Percentiles rank a stretch among this genome's conserved stretches.
phyloP scores from a whole-genome alignment of 2,329 filamentous ascomycete species.

The Hirsutella rhossiliensis region DNA sequence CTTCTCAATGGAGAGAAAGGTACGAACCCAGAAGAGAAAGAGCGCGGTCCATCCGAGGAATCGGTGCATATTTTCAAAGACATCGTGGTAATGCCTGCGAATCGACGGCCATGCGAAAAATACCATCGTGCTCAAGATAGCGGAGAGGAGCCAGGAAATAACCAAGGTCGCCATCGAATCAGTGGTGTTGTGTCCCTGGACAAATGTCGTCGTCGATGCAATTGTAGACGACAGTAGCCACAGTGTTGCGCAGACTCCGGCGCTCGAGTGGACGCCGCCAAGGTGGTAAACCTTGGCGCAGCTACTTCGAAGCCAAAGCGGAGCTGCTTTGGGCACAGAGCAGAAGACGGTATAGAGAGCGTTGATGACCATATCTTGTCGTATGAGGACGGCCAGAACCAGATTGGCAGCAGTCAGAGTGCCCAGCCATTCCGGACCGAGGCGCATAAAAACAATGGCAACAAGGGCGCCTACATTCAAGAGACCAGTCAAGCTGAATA shows the following conservation, averaged over 20 bases:
- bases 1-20: conserved; percentile 40
- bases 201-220: conserved; percentile 22
- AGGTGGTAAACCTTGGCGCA: conserved; percentile 40
- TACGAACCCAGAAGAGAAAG: conserved; percentile 51
- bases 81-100: conserved; percentile 51
- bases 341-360: conserved; percentile 32
- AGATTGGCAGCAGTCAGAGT: conserved; percentile 37
- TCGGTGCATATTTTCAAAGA: conserved; percentile 60
- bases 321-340: conserved; percentile 31
- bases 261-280: conserved; percentile 37
- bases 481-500: conserved; percentile 41
- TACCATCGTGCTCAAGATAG: conserved; percentile 47
- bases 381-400: conserved; percentile 35
- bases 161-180: conserved; percentile 28
- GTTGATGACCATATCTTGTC: conserved; percentile 43
- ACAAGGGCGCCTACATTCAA: conserved; percentile 36
- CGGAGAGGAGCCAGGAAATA: conserved; percentile 45
- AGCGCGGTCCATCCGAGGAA: conserved; percentile 60
- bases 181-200: conserved; percentile 11
- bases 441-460: conserved; percentile 23
- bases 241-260: conserved; percentile 34
- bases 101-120: conserved; percentile 51
- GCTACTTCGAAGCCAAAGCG: conserved; percentile 33
- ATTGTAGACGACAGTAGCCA: conserved; percentile 35
- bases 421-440: conserved; percentile 23